Base-by-base conservation (phyloP, 2,329 filamentous ascomycete genomes). In the Xylariaceae sp. region DNA sequence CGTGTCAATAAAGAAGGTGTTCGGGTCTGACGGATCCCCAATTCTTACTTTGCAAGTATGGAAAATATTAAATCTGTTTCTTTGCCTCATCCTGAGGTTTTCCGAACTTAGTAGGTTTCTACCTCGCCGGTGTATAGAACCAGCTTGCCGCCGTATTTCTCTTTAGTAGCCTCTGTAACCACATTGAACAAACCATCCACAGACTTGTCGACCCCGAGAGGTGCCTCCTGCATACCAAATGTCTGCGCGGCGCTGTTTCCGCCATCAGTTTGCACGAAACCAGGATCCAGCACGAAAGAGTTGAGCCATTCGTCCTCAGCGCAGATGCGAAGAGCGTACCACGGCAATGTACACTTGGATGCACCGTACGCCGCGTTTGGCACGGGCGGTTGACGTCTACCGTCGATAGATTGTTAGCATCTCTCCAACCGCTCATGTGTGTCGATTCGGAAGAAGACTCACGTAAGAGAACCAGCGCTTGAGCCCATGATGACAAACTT, bases 331-430 rank as follows among this genome's bases (percentile, higher is more conserved):
- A 55, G 55, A 7, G 59, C 60, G 21, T 64, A 50, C 61, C 61
- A 67, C 44, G 62, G 58, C 11, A 56, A 48, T 5, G 52, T 62
- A 1, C 64, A 58, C 54, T 79, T 78, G 41, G 65, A 65, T 1
- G 69, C 54, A 0, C 68, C 74, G 47, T 79, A 77, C 0, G 65
- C 63, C 0, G 66, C 61, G 12, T 56, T 61, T 1, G 65, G 61
- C 1, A 67, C 37, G 0, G 55, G 41, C 0, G 47, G 50, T 38
- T 60, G 61, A 6, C 36, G 34, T 5, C 55, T 58, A 32, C 33
- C 22, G 32, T 37, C 6, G 14, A 19, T 23, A 4, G 8, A n/a
- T 19, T 34, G 22, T 46, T 27, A 10, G 34, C 29, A 35, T 27
- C 42, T 14, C 22, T 11, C 20, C 25, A 42, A 39, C n/a, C 6